Evolutionary conservation across 306 rosid species (phyloP).

Genomic region (Hippophae rhamnoides): DNA sequence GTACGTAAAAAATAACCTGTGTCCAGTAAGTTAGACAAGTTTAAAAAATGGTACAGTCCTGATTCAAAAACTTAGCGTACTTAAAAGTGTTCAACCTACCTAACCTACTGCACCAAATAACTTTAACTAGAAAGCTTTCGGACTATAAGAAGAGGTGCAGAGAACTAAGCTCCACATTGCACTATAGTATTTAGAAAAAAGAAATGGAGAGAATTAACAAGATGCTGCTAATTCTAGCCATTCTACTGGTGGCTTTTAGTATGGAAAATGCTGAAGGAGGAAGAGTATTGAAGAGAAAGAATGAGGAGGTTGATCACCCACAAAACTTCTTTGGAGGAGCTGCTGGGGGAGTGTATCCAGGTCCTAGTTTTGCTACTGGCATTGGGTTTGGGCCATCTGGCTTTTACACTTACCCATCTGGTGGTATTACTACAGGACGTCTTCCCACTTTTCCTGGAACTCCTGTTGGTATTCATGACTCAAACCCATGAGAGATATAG

Average conservation of each 20-base stretch:
- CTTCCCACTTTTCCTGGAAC: conserved; percentile 13
- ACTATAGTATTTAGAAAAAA: background rate
- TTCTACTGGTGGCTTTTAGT: conserved; percentile 14
- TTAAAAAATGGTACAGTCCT: too few relatives aligned
- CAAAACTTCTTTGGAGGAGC: conserved; percentile 22
- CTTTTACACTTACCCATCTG: conserved; percentile 21
- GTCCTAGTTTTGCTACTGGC: conserved; percentile 17
- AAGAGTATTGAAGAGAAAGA: conserved; percentile 14
- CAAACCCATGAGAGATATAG: conserved; percentile 4
- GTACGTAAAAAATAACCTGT: too few relatives aligned
- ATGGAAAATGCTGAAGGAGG: conserved; percentile 20
- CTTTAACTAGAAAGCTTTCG: too few relatives aligned
- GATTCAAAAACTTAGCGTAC: too few relatives aligned
- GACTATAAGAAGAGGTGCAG: background rate
- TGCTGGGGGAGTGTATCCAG: conserved; percentile 17
- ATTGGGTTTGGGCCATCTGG: conserved; percentile 24
- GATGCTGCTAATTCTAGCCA: conserved; percentile 20
- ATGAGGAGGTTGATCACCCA: conserved; percentile 22
- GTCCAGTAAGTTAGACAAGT: too few relatives aligned
- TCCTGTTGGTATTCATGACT: background rate
- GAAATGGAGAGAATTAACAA: conserved; percentile 21
- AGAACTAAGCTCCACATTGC: background rate
- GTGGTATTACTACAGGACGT: conserved; percentile 3
- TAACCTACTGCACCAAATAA: too few relatives aligned
- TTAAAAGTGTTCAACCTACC: too few relatives aligned